Base-by-base conservation (phyloP, 352 stramenopile species). In the Peronospora tabacina region DNA sequence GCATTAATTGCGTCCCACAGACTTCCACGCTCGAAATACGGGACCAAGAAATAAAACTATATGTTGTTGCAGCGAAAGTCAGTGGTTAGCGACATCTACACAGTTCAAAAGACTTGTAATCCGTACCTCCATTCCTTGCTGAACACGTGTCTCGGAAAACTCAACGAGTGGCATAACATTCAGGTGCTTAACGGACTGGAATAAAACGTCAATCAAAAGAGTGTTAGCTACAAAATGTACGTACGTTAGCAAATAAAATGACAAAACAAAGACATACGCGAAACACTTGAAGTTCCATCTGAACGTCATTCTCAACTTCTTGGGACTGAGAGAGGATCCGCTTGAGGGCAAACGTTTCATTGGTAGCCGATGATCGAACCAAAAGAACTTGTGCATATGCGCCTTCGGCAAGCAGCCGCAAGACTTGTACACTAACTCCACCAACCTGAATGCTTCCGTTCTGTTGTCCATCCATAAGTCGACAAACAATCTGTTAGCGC, bases 1-100 rank as follows among this genome's bases (percentile, higher is more conserved):
- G 64, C 49, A 10, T 75, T 48, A 33, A 95, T 90, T 11, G 72
- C 70, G 50, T 94, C 81, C 70, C 72, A 89, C 34, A 95, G 57
- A 35, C 70, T 92, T 16, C 85, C 85, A 12, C 81, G 75, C 39
- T 91, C 82, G 52, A 91, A 90, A 49, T 78, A 93, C 6, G 85
- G 82, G 48, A 91, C 78, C 24, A 95, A 63, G 40, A 90, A 93
- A 60, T 86, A 85, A 46, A 77, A 90, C 73, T 91, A 60, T 24
- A 35, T 9, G 22, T 35, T 20, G 19, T 4, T 40, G 26, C 33
- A 52, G 28, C 7, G 7, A 45, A 34, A 49, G 17, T 5, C 35
- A 30, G 20, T 19, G 10, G 33, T 33, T 26, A 42, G 16, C 2
- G 9, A 30, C 26, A 26, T 4, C 6, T 12, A 19, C 10, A 3